Evolutionary conservation across 805 yeast species (phyloP).

Genomic region (Wickerhamiella slavikovae): DNA sequence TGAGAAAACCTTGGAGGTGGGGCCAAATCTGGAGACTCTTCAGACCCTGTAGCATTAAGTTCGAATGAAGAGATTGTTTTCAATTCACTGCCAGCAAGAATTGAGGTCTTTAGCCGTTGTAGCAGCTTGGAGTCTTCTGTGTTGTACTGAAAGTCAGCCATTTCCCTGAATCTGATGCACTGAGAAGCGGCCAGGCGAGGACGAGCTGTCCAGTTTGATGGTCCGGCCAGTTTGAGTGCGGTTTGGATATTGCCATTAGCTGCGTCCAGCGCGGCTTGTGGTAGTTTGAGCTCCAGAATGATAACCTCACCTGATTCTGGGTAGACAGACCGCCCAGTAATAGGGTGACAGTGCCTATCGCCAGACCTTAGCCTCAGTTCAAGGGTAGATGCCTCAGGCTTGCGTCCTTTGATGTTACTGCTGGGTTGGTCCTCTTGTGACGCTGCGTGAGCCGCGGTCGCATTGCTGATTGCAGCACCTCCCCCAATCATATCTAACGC

Average conservation of each 20-base stretch:
- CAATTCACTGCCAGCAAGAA: constrained; percentile 23
- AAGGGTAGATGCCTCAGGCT: too few relatives aligned
- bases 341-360: too few relatives aligned
- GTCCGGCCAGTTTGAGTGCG: constrained; percentile 43
- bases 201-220: constrained; percentile 24
- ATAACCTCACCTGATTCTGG: too few relatives aligned
- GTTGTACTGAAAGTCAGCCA: constrained; percentile 70
- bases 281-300: constrained; percentile 17
- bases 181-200: constrained; percentile 52
- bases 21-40: constrained; percentile 39
- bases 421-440: too few relatives aligned
- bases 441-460: too few relatives aligned
- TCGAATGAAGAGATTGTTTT: constrained; percentile 22
- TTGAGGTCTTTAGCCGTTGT: constrained; percentile 20
- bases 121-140: constrained; percentile 36
- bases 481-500: constrained; percentile 33
- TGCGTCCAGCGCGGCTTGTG: constrained; percentile 12
- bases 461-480: constrained; percentile 18
- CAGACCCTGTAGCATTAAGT: constrained; percentile 11
- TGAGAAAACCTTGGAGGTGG: constrained; percentile 78
- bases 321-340: too few relatives aligned
- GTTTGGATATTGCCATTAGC: constrained; percentile 25
- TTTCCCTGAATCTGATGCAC: constrained; percentile 58
- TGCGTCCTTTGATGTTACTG: too few relatives aligned
- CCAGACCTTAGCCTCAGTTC: constrained; percentile 20